Evolutionary conservation across 768 basidiomycete species (phyloP).

Genomic region (Lentinula lateritia): DNA sequence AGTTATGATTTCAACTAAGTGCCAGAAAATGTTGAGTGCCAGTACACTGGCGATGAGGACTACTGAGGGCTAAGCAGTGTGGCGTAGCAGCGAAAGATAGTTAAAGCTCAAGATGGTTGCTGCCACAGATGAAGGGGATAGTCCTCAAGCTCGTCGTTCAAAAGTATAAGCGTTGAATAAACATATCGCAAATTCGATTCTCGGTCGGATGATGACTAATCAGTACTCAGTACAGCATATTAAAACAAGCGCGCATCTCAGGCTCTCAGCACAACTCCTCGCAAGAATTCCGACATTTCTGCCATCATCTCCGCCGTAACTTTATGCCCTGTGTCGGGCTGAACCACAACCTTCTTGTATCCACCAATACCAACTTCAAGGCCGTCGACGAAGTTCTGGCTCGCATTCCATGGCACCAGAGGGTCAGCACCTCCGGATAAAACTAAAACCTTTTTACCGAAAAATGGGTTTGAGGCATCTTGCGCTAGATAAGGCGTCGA

Average conservation of each 20-base stretch:
- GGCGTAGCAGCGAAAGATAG: background rate
- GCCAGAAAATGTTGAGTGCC: background rate
- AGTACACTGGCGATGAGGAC: background rate
- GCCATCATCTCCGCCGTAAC: conserved; percentile 57
- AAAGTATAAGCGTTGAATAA: background rate
- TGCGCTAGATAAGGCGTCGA: conserved; percentile 32
- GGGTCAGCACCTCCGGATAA: conserved; percentile 61
- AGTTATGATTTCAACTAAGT: background rate
- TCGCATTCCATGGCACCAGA: conserved; percentile 62
- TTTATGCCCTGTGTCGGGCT: conserved; percentile 55
- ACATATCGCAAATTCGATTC: background rate
- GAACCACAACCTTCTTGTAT: conserved; percentile 49
- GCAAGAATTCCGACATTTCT: conserved; percentile 33
- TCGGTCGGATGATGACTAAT: background rate
- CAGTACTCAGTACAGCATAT: background rate
- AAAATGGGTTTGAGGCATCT: conserved; percentile 48
- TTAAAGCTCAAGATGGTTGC: background rate
- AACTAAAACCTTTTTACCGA: conserved; percentile 69
- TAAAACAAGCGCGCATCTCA: background rate
- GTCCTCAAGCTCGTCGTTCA: background rate
- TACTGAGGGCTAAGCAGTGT: background rate
- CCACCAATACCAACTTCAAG: conserved; percentile 51
- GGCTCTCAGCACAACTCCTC: conserved; percentile 5
- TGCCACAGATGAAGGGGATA: background rate
- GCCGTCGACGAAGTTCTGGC: conserved; percentile 47